Evolutionary conservation across 164 flowering plant genomes (phyloP).

Genomic region (Buxus sempervirens): DNA sequence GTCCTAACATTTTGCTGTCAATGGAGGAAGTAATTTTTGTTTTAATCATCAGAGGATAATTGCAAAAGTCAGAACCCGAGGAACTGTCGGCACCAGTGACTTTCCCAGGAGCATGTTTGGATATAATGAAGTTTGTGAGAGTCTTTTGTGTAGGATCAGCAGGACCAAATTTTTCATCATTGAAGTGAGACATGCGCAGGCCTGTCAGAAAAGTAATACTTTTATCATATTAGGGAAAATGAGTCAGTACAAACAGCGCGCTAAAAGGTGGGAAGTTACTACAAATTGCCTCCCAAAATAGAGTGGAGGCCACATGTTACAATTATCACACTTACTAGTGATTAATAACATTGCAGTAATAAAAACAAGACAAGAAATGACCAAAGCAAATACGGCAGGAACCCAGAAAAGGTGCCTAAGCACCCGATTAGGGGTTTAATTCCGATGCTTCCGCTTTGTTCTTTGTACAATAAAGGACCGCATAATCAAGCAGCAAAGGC

Average conservation of each 20-base stretch:
- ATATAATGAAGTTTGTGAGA: constrained; percentile 43
- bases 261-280: neutral
- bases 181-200: constrained; percentile 83
- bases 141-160: constrained; percentile 68
- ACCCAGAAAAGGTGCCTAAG: too few species aligned
- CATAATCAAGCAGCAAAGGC: too few species aligned
- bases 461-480: too few species aligned
- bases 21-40: constrained; percentile 20
- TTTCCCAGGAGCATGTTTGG: constrained; percentile 37
- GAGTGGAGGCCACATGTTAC: neutral
- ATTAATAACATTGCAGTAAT: too few species aligned
- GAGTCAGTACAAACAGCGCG: neutral
- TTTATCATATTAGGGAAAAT: neutral
- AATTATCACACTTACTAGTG: too few species aligned
- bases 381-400: too few species aligned
- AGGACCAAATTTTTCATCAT: constrained; percentile 46
- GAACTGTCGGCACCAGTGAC: constrained; percentile 17
- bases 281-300: neutral
- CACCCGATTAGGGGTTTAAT: too few species aligned
- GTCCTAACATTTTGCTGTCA: constrained; percentile 15
- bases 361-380: too few species aligned
- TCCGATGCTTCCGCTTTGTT: too few species aligned
- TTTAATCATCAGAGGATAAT: constrained; percentile 20
- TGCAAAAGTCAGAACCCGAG: constrained; percentile 21
- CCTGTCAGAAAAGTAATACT: constrained; percentile 40